Evolutionary conservation across 306 rosid species (phyloP), one percentile per base, ranked within the genome.

Genomic region (Carpinus fangiana): DNA sequence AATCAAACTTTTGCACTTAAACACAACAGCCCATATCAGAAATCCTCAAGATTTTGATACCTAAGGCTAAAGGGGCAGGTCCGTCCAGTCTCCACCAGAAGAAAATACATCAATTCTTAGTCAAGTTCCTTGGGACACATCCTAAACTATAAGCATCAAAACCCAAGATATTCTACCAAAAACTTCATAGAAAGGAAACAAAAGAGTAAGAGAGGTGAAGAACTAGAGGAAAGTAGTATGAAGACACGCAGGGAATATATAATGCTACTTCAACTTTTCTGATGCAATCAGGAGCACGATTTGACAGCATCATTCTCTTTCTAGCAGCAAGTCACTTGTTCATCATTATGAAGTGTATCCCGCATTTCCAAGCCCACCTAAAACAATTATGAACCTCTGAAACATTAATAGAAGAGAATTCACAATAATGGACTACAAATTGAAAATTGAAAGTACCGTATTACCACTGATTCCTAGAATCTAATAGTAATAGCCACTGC

Each of bases 401-500:
- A 72, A 79, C 36, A 83, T 80, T 84, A 80, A 73, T 59, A 53
- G 18, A 82, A 23, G 65, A 80, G 62, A 81, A 76, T 43, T 56
- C 79, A 79, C 56, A 9, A 76, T 31, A 2, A 61, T 12, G 73
- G 12, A 43, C 78, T 73, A 53, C 55, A 76, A 78, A 38, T 73
- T 60, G 65, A 76, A 70, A 61, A 54, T 60, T 50, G 36, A 17
- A 61, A 77, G 53, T 69, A 75, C 28, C 70, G 74, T 64, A 73
- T 78, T 84, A 92, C 93, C 92, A 12, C 52, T 55, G 50, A 67
- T 65, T 77, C 72, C 55, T 76, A 23, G 69, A 61, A 71, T 52
- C 74, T 84, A 92, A 59, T 83, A 87, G 77, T 88, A 85, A 88
- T 80, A 84, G 77, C 92, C 87, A 48, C 82, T 77, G 50, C 91